Conservation (phyloP, 192 early-diverging fungal genomes). For the Coemansia sp. region DNA sequence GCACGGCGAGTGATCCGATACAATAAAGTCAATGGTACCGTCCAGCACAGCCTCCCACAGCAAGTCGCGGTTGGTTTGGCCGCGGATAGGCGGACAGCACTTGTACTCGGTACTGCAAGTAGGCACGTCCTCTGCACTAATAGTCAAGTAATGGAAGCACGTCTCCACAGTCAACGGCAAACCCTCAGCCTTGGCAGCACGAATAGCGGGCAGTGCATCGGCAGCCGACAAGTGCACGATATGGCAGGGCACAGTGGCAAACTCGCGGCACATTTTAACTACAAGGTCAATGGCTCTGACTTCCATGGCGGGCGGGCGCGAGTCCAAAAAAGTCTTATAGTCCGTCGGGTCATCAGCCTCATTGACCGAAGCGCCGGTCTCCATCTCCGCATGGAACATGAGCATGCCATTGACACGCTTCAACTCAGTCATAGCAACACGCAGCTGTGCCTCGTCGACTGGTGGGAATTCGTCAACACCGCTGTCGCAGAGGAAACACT, state of each 20-base stretch:
- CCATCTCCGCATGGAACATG: constrained; percentile 83
- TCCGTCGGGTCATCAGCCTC: constrained; percentile 57
- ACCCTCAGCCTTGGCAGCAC: constrained; percentile 69
- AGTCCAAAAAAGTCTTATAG: constrained; percentile 70
- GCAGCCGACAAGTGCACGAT: constrained; percentile 85
- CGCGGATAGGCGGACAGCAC: constrained; percentile 84
- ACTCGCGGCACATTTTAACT: constrained; percentile 69
- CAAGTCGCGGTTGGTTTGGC: constrained; percentile 64
- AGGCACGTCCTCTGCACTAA: constrained; percentile 69
- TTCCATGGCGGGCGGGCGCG: constrained; percentile 74
- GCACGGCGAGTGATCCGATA: constrained; percentile 84
- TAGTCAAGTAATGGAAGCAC: constrained; percentile 79
- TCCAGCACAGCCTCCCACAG: constrained; percentile 77
- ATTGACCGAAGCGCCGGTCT: constrained; percentile 35
- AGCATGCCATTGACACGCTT: constrained; percentile 61
- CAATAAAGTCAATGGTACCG: constrained; percentile 80
- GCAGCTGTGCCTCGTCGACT: constrained; percentile 70
- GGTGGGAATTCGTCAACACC: constrained; percentile 86
- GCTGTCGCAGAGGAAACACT: constrained; percentile 83
- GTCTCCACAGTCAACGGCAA: constrained; percentile 79
- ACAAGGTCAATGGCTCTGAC: constrained; percentile 74
- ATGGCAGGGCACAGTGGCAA: constrained; percentile 70
- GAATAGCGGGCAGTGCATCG: constrained; percentile 72
- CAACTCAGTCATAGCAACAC: constrained; percentile 67
- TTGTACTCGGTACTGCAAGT: constrained; percentile 78